Evolutionary conservation across 805 yeast genomes (phyloP).

Genomic region (Myxozyma sirexii): DNA sequence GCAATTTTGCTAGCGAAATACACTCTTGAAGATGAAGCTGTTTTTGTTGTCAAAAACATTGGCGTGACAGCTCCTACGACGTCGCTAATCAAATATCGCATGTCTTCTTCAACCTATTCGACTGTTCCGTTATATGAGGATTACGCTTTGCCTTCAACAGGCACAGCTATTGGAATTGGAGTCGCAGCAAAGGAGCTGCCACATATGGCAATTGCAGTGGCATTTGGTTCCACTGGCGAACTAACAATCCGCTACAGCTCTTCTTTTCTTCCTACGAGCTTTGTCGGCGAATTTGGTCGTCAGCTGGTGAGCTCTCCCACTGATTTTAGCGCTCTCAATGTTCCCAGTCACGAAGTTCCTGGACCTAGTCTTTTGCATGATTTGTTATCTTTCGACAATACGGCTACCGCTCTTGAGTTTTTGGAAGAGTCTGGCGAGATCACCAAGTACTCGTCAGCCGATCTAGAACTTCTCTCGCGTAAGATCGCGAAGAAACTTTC

Average conservation of each 20-base stretch:
- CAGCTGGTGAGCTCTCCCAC: background rate
- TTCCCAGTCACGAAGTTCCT: background rate
- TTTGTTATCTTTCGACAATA: background rate
- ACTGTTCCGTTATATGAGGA: background rate
- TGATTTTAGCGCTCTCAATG: conserved; percentile 10
- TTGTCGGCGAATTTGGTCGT: background rate
- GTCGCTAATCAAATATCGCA: background rate
- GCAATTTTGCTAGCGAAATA: conserved; percentile 3
- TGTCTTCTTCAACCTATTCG: background rate
- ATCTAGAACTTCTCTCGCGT: conserved; percentile 12
- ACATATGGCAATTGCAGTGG: background rate
- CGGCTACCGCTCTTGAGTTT: conserved; percentile 22
- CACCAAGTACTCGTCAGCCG: conserved; percentile 7
- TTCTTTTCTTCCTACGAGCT: conserved; percentile 2
- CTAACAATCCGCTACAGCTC: background rate
- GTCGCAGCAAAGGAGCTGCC: background rate
- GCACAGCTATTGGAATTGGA: background rate
- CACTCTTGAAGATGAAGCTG: conserved; percentile 2
- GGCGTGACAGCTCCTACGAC: background rate
- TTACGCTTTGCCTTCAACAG: background rate
- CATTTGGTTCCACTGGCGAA: background rate
- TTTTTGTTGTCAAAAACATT: background rate
- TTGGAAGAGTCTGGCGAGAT: background rate
- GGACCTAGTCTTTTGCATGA: conserved; percentile 23
- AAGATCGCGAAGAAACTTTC: conserved; percentile 2